These are phyloP conservation scores for Blastobotrys robertii DNA, from an alignment of 805 yeast species.

Conservation along the genomic window DNA sequence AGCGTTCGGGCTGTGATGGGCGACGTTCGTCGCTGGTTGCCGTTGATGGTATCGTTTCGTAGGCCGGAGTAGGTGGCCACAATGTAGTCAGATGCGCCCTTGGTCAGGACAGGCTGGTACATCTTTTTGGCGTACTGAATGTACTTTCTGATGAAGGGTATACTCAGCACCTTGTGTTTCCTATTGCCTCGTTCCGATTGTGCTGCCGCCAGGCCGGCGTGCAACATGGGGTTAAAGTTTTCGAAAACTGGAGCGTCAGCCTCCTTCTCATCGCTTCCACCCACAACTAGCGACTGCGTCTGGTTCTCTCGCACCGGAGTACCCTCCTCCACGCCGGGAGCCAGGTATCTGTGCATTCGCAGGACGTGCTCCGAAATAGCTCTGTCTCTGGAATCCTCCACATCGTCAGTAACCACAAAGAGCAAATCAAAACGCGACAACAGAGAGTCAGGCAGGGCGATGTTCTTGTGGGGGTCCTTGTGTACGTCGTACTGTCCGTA, in stretches of 20 bases:
- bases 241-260: slow-evolving; percentile 54
- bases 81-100: slow-evolving; percentile 69
- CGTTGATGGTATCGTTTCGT: slow-evolving; percentile 56
- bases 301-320: slow-evolving; percentile 80
- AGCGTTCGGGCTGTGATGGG: slow-evolving; percentile 98
- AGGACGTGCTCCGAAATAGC: slow-evolving; percentile 88
- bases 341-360: slow-evolving; percentile 82
- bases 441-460: slow-evolving; percentile 92
- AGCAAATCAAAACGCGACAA: slow-evolving; percentile 93
- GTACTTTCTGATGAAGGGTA: slow-evolving; percentile 83
- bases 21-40: slow-evolving; percentile 40
- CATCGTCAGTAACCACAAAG: slow-evolving; percentile 93
- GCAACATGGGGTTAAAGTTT: slow-evolving; percentile 70
- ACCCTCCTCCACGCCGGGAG: slow-evolving; percentile 85
- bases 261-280: slow-evolving; percentile 41
- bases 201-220: slow-evolving; percentile 57
- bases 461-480: slow-evolving; percentile 92
- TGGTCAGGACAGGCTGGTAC: slow-evolving; percentile 68
- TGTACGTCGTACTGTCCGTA: slow-evolving; percentile 94
- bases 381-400: slow-evolving; percentile 75
- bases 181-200: slow-evolving; percentile 28
- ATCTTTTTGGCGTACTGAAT: slow-evolving; percentile 90
- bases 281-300: slow-evolving; percentile 69
- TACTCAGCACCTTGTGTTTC: slow-evolving; percentile 47
- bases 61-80: slow-evolving; percentile 71